A percentile compares a stretch with the other conserved stretches of the same genome.
phyloP scores from a whole-genome alignment of 2,329 filamentous ascomycete genomes.

The Neopestalotiopsis sp. region DNA sequence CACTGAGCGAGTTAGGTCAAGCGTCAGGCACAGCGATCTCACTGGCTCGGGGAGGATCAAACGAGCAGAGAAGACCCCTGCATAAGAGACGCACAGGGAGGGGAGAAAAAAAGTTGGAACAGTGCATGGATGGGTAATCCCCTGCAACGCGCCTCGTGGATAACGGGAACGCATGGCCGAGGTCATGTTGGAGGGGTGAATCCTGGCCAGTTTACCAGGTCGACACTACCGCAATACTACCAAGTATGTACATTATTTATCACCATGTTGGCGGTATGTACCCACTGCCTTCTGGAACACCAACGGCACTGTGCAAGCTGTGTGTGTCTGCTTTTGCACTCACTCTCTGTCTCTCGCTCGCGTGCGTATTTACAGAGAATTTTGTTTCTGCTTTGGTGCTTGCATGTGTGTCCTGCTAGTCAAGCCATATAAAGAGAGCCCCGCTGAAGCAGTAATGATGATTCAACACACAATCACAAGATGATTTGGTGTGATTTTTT shows the following conservation, averaged over 20 bases:
- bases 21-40: slow-evolving; percentile 13
- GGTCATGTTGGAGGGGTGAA: neutral
- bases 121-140: neutral
- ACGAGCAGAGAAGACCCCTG: slow-evolving; percentile 8
- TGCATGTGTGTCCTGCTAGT: no score
- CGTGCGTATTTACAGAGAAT: no score
- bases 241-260: no score
- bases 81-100: neutral
- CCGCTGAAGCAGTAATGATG: no score
- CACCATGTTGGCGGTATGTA: neutral
- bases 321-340: neutral
- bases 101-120: neutral
- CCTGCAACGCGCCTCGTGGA: slow-evolving; percentile 13
- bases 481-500: no score
- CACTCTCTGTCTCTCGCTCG: no score
- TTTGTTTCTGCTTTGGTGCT: no score
- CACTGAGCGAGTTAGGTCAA: slow-evolving; percentile 3
- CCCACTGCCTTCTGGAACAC: neutral
- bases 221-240: neutral
- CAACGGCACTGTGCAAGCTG: neutral
- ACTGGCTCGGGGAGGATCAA: slow-evolving; percentile 8
- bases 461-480: no score
- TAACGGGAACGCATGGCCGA: slow-evolving; percentile 7
- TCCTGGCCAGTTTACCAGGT: neutral
- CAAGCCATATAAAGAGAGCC: no score